Conservation (phyloP, 1,139 yeast genomes). For the Tardiomyces blankii region DNA sequence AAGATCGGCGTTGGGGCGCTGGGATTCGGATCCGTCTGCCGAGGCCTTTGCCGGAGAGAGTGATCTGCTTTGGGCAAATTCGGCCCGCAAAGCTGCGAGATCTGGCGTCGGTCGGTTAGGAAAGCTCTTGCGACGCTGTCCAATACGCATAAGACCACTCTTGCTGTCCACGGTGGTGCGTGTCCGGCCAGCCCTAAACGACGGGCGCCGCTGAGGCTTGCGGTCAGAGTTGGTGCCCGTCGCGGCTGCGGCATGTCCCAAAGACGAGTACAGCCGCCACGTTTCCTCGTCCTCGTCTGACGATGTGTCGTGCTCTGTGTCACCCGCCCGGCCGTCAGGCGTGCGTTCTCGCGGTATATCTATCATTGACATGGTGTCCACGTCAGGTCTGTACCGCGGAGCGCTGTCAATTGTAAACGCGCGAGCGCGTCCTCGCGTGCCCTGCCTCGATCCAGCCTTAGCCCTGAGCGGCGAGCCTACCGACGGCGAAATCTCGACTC, state of each 20-base stretch:
- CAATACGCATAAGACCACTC: background rate
- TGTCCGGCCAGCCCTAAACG: background rate
- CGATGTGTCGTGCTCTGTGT: background rate
- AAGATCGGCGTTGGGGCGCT: slow-evolving; percentile 17
- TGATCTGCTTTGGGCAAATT: background rate
- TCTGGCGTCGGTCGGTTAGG: background rate
- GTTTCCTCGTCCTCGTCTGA: background rate
- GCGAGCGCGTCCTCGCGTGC: slow-evolving; percentile 5
- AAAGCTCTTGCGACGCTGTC: background rate
- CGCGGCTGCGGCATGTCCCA: background rate
- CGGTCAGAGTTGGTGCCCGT: background rate
- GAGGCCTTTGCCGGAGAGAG: background rate
- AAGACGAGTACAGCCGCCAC: background rate
- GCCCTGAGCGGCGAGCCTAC: background rate
- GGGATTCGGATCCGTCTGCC: background rate
- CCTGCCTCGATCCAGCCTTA: background rate
- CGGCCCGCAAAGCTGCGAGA: background rate
- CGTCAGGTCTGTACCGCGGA: slow-evolving; percentile 10
- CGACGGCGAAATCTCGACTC: slow-evolving; percentile 57
- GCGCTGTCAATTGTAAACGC: slow-evolving; percentile 10
- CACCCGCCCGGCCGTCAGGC: background rate
- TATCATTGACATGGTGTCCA: background rate
- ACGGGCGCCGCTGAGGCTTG: background rate
- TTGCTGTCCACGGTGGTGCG: background rate
- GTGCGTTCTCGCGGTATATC: background rate